A percentile compares a stretch with the other conserved stretches of the same genome.
These are phyloP conservation scores for Schrenkiella parvula DNA, from an alignment of 345 rosid genomes.

Conservation along the genomic window DNA sequence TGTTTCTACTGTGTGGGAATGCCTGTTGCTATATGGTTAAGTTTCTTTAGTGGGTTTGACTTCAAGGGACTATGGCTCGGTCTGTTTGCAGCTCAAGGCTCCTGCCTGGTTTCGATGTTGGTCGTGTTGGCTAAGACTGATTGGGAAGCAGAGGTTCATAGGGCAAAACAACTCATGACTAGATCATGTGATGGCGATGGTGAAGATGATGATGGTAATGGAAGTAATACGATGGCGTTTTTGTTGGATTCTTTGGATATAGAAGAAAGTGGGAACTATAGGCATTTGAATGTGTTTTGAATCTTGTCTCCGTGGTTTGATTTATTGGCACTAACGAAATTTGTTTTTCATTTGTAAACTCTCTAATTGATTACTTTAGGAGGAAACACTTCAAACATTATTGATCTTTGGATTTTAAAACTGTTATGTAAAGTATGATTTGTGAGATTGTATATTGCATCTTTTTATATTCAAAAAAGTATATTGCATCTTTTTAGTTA, in stretches of 20 bases:
- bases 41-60: constrained; percentile 54
- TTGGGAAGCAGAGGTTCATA: constrained; percentile 58
- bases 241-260: constrained; percentile 31
- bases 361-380: constrained; percentile 26
- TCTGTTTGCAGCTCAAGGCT: constrained; percentile 76
- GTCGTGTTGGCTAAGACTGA: constrained; percentile 50
- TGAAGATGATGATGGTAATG: background rate
- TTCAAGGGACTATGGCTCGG: constrained; percentile 85
- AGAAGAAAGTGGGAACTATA: constrained; percentile 25
- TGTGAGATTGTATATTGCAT: background rate
- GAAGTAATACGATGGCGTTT: constrained; percentile 6
- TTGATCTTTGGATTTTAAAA: constrained; percentile 7
- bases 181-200: constrained; percentile 21
- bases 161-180: constrained; percentile 50
- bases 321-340: constrained; percentile 22
- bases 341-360: constrained; percentile 26
- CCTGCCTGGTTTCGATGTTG: constrained; percentile 66
- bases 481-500: background rate
- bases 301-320: constrained; percentile 4
- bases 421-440: background rate
- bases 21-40: constrained; percentile 75
- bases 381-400: background rate
- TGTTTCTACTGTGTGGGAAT: constrained; percentile 79
- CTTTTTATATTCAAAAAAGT: no score
- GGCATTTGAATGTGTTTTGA: constrained; percentile 20